phyloP scores from a whole-genome alignment of 768 basidiomycete genomes.

The Mycena galopus region DNA sequence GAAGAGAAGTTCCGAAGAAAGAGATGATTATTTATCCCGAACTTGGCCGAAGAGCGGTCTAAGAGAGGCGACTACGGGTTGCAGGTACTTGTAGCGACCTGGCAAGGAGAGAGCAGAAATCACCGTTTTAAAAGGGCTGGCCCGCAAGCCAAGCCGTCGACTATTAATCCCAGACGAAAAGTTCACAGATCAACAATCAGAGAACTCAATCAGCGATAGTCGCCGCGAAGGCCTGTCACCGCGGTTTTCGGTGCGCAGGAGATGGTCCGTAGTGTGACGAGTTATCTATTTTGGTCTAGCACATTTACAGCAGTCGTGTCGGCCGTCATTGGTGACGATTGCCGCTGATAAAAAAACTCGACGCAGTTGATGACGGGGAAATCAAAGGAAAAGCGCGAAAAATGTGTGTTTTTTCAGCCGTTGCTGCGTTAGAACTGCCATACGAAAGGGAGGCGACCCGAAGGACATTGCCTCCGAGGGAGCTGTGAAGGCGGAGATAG shows the following conservation, averaged over 20 bases:
- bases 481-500: slow-evolving; percentile 9
- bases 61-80: no score
- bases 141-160: neutral
- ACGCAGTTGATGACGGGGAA: slow-evolving; percentile 2
- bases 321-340: slow-evolving; percentile 17
- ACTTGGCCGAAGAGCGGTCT: no score
- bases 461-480: neutral
- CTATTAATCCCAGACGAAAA: neutral
- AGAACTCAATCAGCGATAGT: slow-evolving; percentile 6
- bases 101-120: neutral
- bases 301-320: neutral
- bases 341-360: neutral
- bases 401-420: neutral
- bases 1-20: neutral
- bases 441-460: neutral
- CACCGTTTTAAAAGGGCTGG: neutral
- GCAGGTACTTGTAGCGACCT: neutral
- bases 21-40: no score
- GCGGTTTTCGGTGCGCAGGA: neutral
- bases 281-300: no score
- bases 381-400: neutral
- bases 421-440: slow-evolving; percentile 10
- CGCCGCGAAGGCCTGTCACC: neutral
- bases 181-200: slow-evolving; percentile 9
- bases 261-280: no score